Evolutionary conservation across 176 grass and related monocot genomes (phyloP).

Genomic region (Panicum miliaceum): DNA sequence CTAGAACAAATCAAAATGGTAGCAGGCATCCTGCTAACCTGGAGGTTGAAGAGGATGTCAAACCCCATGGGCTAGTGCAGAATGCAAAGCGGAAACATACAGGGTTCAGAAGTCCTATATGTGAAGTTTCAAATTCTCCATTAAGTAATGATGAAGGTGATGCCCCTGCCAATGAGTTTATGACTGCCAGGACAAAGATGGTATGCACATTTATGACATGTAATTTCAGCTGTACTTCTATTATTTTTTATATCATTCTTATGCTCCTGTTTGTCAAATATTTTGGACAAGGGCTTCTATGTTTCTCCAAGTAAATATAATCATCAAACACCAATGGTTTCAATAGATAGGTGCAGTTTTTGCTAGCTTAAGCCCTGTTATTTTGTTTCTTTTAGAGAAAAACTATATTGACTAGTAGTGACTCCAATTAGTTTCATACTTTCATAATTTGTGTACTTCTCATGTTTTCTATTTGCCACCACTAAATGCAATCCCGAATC

Average conservation of each 20-base stretch:
- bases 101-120: conserved; percentile 93
- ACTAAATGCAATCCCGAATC: background rate
- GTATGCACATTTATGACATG: conserved; percentile 43
- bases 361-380: background rate
- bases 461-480: background rate
- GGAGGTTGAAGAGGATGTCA: conserved; percentile 58
- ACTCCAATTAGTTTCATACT: background rate
- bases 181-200: conserved; percentile 88
- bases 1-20: conserved; percentile 54
- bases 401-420: background rate
- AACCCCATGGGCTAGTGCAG: conserved; percentile 41
- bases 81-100: conserved; percentile 69
- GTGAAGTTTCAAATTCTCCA: conserved; percentile 73
- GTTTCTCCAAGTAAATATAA: conserved; percentile 3
- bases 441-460: background rate
- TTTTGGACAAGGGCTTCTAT: conserved; percentile 25
- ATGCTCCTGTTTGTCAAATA: conserved; percentile 13
- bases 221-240: conserved; percentile 6
- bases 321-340: background rate
- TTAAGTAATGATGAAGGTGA: conserved; percentile 76
- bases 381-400: background rate
- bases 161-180: conserved; percentile 61
- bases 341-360: background rate
- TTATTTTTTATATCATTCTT: conserved; percentile 7
- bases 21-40: conserved; percentile 46